Conservation (phyloP, 1,284 basidiomycete genomes). For the Cutaneotrichosporon mucoides region DNA sequence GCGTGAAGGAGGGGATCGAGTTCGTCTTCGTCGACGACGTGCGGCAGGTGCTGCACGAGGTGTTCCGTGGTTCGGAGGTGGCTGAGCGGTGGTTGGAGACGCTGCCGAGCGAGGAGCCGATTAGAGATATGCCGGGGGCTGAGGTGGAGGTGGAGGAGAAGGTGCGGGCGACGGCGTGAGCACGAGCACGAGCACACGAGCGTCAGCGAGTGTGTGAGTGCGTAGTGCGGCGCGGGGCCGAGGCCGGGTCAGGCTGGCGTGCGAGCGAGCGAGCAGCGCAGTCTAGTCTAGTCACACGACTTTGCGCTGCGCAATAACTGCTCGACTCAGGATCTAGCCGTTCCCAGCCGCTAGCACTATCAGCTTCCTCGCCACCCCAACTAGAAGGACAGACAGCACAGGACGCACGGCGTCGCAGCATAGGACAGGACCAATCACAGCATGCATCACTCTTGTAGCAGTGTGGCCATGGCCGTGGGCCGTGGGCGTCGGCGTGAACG, state of each 20-base stretch:
- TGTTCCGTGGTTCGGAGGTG: constrained; percentile 64
- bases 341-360: no score
- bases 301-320: no score
- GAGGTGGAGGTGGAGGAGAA: not conserved
- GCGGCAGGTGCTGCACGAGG: constrained; percentile 76
- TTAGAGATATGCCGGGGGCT: constrained; percentile 2
- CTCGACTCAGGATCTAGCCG: no score
- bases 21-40: constrained; percentile 90
- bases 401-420: not conserved
- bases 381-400: not conserved
- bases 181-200: no score
- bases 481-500: no score
- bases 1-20: constrained; percentile 86
- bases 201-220: no score
- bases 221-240: no score
- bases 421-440: constrained; percentile 1
- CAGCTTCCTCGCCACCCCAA: no score
- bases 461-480: no score
- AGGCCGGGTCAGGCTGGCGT: no score
- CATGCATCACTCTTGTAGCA: constrained; percentile 20
- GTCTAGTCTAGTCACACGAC: no score
- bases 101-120: constrained; percentile 38
- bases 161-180: not conserved
- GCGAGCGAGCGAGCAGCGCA: no score
- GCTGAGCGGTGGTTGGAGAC: constrained; percentile 66